Evolutionary conservation across 768 basidiomycete genomes (phyloP).

Genomic region (Pisolithus microcarpus): DNA sequence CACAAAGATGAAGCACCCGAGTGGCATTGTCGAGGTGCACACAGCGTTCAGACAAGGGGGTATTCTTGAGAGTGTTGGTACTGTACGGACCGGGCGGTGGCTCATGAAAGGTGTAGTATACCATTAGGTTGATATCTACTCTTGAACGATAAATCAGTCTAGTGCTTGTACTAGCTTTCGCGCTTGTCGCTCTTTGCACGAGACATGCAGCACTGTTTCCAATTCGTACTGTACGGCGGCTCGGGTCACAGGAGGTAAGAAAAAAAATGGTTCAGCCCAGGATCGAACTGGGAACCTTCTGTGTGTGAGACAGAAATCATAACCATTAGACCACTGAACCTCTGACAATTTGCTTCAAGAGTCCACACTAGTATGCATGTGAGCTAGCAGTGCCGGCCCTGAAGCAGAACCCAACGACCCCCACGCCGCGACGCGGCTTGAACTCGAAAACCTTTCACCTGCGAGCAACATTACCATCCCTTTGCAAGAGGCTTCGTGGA

Average conservation of each 20-base stretch:
- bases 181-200: too few species aligned
- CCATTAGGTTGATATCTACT: constrained; percentile 36
- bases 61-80: constrained; percentile 49
- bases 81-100: constrained; percentile 60
- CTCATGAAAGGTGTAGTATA: constrained; percentile 67
- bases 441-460: too few species aligned
- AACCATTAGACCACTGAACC: constrained; percentile 43
- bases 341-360: background rate
- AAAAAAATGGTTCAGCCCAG: constrained; percentile 35
- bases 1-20: constrained; percentile 47
- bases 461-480: too few species aligned
- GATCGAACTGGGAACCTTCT: constrained; percentile 45
- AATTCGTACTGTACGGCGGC: too few species aligned
- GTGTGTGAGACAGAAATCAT: constrained; percentile 45
- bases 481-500: too few species aligned
- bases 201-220: background rate
- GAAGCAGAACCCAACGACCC: too few species aligned
- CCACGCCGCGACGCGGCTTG: too few species aligned
- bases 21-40: constrained; percentile 63
- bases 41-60: constrained; percentile 44
- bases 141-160: too few species aligned
- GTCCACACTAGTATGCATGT: background rate
- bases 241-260: background rate
- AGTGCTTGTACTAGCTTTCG: too few species aligned
- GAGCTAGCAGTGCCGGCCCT: too few species aligned